A percentile compares a stretch with the other conserved stretches of the same genome.
phyloP scores from a whole-genome alignment of 345 rosid genomes.

The Eutrema heterophyllum region DNA sequence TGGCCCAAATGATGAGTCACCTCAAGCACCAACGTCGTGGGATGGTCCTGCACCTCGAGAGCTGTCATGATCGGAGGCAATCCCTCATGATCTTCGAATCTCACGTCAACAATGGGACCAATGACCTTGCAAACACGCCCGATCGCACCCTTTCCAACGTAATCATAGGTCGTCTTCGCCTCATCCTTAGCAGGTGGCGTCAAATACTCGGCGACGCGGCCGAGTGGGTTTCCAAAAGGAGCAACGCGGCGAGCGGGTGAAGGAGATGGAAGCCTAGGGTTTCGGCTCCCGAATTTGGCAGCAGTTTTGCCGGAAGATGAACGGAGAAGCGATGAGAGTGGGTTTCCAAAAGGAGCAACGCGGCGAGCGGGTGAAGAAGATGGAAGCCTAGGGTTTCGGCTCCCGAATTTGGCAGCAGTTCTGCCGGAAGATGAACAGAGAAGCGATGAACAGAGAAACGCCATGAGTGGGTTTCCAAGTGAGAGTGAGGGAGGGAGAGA shows the following conservation, averaged over 20 bases:
- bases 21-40: constrained; percentile 73
- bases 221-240: constrained; percentile 46
- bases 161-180: constrained; percentile 53
- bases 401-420: constrained; percentile 35
- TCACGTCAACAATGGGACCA: constrained; percentile 93
- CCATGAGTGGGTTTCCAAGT: too few relatives aligned
- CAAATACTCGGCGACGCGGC: constrained; percentile 64
- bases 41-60: constrained; percentile 65
- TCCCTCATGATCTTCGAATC: constrained; percentile 70
- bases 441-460: too few relatives aligned
- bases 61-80: constrained; percentile 95
- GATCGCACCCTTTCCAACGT: constrained; percentile 80
- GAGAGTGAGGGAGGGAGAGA: too few relatives aligned
- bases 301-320: constrained; percentile 63
- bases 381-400: constrained; percentile 32
- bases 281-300: constrained; percentile 28
- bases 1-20: constrained; percentile 95
- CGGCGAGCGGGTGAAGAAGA: constrained; percentile 41
- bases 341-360: constrained; percentile 48
- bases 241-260: constrained; percentile 44
- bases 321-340: constrained; percentile 71
- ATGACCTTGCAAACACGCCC: constrained; percentile 92
- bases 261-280: constrained; percentile 33
- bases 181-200: constrained; percentile 36
- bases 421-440: constrained; percentile 74